Conservation (phyloP, 192 early-diverging fungal species). For the Allomyces macrogynus region DNA sequence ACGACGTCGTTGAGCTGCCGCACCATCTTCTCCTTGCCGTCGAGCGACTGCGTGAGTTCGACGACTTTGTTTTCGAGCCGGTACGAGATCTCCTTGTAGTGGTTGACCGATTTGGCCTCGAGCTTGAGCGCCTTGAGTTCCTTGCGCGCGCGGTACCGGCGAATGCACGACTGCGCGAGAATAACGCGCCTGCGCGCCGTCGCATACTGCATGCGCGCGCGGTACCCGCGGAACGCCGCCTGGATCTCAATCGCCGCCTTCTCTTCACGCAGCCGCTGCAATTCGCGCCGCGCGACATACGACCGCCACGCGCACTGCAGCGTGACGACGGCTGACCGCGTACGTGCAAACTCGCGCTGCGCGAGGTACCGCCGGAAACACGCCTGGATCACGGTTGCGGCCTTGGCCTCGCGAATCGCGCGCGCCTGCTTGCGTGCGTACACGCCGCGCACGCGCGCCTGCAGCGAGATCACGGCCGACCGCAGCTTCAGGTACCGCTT, state of each 20-base stretch:
- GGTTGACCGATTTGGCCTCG: slow-evolving; percentile 73
- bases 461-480: slow-evolving; percentile 41
- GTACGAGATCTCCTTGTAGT: slow-evolving; percentile 84
- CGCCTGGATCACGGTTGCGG: slow-evolving; percentile 28
- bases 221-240: slow-evolving; percentile 40
- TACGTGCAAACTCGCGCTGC: slow-evolving; percentile 13
- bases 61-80: slow-evolving; percentile 91
- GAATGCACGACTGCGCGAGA: slow-evolving; percentile 61
- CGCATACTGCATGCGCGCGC: slow-evolving; percentile 27
- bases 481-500: slow-evolving; percentile 33
- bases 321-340: slow-evolving; percentile 13
- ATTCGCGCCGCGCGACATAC: slow-evolving; percentile 26
- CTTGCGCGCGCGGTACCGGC: slow-evolving; percentile 47
- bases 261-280: slow-evolving; percentile 33
- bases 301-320: slow-evolving; percentile 17
- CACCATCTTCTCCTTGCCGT: slow-evolving; percentile 26
- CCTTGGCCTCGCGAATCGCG: slow-evolving; percentile 15
- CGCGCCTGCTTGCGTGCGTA: slow-evolving; percentile 17
- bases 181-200: slow-evolving; percentile 30
- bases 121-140: slow-evolving; percentile 47
- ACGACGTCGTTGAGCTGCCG: slow-evolving; percentile 9
- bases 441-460: slow-evolving; percentile 39
- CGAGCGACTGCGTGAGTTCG: slow-evolving; percentile 66
- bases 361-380: slow-evolving; percentile 18
- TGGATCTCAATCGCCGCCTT: slow-evolving; percentile 59